A percentile compares a stretch with the other conserved stretches of the same genome.
phyloP scores from a whole-genome alignment of 2,329 filamentous ascomycete genomes.

The Colletotrichum liaoningense region DNA sequence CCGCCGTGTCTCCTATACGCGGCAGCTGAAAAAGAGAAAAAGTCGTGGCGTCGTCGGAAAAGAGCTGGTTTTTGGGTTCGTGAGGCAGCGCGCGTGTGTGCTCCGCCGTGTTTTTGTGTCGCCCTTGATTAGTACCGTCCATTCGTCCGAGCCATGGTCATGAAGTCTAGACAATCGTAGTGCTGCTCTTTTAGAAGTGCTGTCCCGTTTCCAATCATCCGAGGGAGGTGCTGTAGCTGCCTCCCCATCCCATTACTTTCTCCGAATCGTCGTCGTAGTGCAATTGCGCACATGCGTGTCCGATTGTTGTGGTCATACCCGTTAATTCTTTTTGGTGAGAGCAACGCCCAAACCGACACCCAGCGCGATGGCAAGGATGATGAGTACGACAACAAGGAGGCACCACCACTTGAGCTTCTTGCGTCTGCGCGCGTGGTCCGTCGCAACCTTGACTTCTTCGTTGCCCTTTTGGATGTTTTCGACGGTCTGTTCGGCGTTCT shows the following conservation, averaged over 20 bases:
- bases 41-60: slow-evolving; percentile 23
- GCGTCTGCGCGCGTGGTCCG: slow-evolving; percentile 72
- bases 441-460: slow-evolving; percentile 75
- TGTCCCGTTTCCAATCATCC: slow-evolving; percentile 11
- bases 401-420: slow-evolving; percentile 88
- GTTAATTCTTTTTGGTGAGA: slow-evolving; percentile 19
- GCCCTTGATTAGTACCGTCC: slow-evolving; percentile 19
- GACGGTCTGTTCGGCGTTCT: slow-evolving; percentile 73
- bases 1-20: slow-evolving; percentile 11
- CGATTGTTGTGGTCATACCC: neutral
- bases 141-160: slow-evolving; percentile 21
- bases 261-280: neutral
- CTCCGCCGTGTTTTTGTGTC: neutral
- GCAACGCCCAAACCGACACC: slow-evolving; percentile 65
- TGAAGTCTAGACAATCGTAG: slow-evolving; percentile 30
- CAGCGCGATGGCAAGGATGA: slow-evolving; percentile 65
- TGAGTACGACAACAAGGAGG: slow-evolving; percentile 69
- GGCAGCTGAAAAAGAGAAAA: slow-evolving; percentile 3
- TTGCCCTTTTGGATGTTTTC: slow-evolving; percentile 77
- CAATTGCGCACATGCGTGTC: neutral
- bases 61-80: neutral
- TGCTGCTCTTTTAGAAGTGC: slow-evolving; percentile 18
- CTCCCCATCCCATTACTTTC: neutral
- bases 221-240: neutral
- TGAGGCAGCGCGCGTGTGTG: neutral